Evolutionary conservation across 768 basidiomycete species (phyloP).

Genomic region (Exsudoporus frostii): DNA sequence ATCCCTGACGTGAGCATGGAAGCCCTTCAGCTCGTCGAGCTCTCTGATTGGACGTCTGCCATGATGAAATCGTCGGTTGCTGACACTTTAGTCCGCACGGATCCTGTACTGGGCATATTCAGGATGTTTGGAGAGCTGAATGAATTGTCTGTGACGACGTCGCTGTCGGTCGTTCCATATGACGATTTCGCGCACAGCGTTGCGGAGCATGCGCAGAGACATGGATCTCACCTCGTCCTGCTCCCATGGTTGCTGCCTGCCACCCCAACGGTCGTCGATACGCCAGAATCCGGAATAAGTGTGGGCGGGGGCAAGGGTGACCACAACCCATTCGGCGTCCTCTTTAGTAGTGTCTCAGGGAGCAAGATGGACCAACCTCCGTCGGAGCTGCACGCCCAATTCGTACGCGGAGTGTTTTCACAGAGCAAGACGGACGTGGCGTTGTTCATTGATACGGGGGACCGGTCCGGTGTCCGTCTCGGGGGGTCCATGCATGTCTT

Average conservation of each 20-base stretch:
- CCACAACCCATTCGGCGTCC: constrained; percentile 67
- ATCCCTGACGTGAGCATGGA: constrained; percentile 46
- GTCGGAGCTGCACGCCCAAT: constrained; percentile 69
- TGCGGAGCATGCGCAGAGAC: constrained; percentile 57
- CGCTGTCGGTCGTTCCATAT: constrained; percentile 70
- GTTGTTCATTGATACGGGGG: constrained; percentile 72
- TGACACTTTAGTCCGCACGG: constrained; percentile 65
- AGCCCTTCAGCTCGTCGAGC: constrained; percentile 84
- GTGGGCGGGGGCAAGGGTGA: constrained; percentile 9
- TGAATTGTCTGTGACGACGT: constrained; percentile 58
- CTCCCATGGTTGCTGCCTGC: constrained; percentile 72
- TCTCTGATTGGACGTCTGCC: constrained; percentile 62
- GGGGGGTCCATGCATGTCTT: constrained; percentile 61
- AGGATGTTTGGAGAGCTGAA: constrained; percentile 74
- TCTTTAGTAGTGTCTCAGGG: constrained; percentile 42
- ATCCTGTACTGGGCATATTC: constrained; percentile 72
- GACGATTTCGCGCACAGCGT: constrained; percentile 74
- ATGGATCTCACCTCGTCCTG: constrained; percentile 69
- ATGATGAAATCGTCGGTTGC: constrained; percentile 64
- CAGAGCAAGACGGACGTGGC: constrained; percentile 74
- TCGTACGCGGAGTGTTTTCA: constrained; percentile 77
- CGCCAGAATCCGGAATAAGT: neutral
- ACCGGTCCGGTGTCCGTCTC: constrained; percentile 19
- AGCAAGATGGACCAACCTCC: constrained; percentile 38
- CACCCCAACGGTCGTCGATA: constrained; percentile 1